Base-by-base conservation (phyloP, 495 filamentous ascomycete species). In the Cryomyces antarcticus region DNA sequence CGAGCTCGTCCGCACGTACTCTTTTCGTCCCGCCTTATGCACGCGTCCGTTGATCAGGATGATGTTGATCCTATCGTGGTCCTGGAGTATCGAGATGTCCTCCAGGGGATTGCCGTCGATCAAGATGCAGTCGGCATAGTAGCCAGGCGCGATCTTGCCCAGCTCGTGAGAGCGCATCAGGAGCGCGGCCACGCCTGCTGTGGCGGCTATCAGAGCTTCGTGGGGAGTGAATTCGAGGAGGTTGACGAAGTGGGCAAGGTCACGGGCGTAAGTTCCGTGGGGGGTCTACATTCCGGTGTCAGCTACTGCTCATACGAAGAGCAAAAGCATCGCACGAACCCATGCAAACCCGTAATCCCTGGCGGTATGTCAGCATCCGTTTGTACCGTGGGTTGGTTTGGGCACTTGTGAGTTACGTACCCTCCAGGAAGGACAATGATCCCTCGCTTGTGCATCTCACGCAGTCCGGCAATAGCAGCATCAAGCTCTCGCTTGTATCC, bases 261-360 rank as follows among this genome's bases (percentile, higher is more conserved):
- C 67, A 3, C 60, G 55, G 0, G 67, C 65, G 43, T 69, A 71
- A 0, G 65, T 70, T 3, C 67, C 67, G 31, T 70, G 64, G 2
- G 65, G 67, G 17, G 62, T n/a, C n/a, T n/a, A n/a, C n/a, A n/a
- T n/a, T n/a, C n/a, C n/a, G n/a, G n/a, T n/a, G n/a, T n/a, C n/a
- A n/a, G n/a, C n/a, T n/a, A n/a, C n/a, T n/a, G n/a, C n/a, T n/a
- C n/a, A n/a, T n/a, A n/a, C n/a, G n/a, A n/a, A n/a, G n/a, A n/a
- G n/a, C n/a, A n/a, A n/a, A n/a, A n/a, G n/a, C n/a, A n/a, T n/a
- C n/a, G n/a, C n/a, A n/a, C n/a, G n/a, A n/a, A 12, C 64, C 67
- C 67, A 70, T 1, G 64, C 63, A 46, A 71, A 71, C 17, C 68
- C 66, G 36, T 70, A 71, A 46, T 71, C 67, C 6, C n/a, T n/a